phyloP scores from a whole-genome alignment of 805 yeast species.

The Candida quercuum region DNA sequence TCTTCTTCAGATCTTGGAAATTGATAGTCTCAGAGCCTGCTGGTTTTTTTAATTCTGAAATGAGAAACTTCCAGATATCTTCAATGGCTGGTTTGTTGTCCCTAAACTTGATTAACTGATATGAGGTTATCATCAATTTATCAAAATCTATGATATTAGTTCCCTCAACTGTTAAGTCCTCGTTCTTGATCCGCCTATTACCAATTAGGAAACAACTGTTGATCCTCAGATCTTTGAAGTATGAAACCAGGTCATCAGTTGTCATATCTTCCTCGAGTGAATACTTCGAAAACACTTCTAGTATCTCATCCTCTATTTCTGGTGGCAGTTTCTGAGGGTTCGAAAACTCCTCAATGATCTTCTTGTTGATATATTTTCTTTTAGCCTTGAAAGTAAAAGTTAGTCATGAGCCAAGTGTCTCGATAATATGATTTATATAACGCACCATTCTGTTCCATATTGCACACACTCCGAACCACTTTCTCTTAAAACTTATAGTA shows the following conservation, averaged over 20 bases:
- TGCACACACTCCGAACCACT: too few relatives aligned
- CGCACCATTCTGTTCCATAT: too few relatives aligned
- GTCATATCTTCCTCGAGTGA: conserved; percentile 39
- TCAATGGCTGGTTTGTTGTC: conserved; percentile 32
- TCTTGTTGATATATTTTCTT: conserved; percentile 15
- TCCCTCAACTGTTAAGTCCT: conserved; percentile 32
- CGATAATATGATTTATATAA: too few relatives aligned
- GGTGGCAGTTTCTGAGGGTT: conserved; percentile 32
- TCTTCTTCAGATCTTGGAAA: conserved; percentile 31
- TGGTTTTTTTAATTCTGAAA: conserved; percentile 13
- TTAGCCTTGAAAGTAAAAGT: conserved; percentile 5
- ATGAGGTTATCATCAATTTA: conserved; percentile 34
- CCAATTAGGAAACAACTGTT: conserved; percentile 26
- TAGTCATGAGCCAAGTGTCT: neutral
- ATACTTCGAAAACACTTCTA: conserved; percentile 36
- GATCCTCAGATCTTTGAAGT: conserved; percentile 26
- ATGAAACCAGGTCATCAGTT: conserved; percentile 23
- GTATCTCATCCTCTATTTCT: conserved; percentile 38
- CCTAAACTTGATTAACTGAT: conserved; percentile 34
- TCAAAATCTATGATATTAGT: conserved; percentile 45
- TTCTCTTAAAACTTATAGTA: too few relatives aligned
- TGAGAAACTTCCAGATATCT: conserved; percentile 36
- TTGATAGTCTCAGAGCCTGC: conserved; percentile 23
- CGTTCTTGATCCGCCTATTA: conserved; percentile 17
- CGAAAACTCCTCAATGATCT: conserved; percentile 23